Conservation (phyloP, 2,329 filamentous ascomycete species). For the Phyllosticta citrichinensis region DNA sequence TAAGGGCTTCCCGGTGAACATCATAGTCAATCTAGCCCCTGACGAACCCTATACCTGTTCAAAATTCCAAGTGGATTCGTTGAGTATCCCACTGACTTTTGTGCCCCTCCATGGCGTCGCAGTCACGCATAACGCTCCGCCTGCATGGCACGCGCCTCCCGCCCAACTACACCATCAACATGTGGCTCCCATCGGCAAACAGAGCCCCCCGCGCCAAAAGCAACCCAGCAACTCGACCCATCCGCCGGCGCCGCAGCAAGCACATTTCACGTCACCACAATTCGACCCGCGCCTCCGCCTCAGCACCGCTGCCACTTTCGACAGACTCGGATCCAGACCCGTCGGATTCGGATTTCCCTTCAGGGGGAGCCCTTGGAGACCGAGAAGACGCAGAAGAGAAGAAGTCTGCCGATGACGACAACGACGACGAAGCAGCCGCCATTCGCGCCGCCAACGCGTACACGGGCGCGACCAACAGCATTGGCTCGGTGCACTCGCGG, state of each 20-base stretch:
- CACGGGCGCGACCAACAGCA: slow-evolving; percentile 52
- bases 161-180: slow-evolving; percentile 28
- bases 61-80: too few species aligned
- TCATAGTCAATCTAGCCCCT: too few species aligned
- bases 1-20: too few species aligned
- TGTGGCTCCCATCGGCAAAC: slow-evolving; percentile 29
- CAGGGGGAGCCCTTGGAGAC: not conserved
- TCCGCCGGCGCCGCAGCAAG: not conserved
- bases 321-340: not conserved
- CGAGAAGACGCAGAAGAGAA: not conserved
- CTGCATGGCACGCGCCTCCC: slow-evolving; percentile 32
- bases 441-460: slow-evolving; percentile 56
- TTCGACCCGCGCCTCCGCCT: not conserved
- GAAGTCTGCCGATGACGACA: slow-evolving; percentile 15
- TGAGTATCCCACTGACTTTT: too few species aligned
- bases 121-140: slow-evolving; percentile 31
- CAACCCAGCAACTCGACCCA: not conserved
- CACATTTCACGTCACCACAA: not conserved
- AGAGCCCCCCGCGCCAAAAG: not conserved
- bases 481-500: slow-evolving; percentile 58
- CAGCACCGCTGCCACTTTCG: not conserved
- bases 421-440: slow-evolving; percentile 32
- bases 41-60: too few species aligned
- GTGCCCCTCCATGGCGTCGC: not conserved
- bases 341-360: not conserved